These are phyloP conservation scores for Flaveria trinervia DNA, from an alignment of 129 eudicot species.

Conservation along the genomic window DNA sequence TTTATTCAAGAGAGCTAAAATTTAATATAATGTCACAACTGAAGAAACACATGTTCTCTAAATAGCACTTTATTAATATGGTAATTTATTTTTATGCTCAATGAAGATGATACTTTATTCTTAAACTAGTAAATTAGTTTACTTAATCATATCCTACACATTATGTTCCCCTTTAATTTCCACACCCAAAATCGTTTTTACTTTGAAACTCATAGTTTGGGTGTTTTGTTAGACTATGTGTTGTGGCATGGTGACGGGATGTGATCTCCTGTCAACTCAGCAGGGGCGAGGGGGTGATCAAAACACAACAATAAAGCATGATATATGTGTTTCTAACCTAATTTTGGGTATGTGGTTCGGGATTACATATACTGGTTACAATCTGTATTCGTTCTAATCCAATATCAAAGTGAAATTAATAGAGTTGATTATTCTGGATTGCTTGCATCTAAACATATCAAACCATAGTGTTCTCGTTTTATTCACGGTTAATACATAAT, in stretches of 20 bases:
- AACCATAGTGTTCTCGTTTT: too few relatives aligned
- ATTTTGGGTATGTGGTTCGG: too few relatives aligned
- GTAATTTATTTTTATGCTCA: not conserved
- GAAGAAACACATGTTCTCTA: not conserved
- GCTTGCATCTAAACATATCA: not conserved
- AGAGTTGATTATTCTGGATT: too few relatives aligned
- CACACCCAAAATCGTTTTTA: not conserved
- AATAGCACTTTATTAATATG: not conserved
- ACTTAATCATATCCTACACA: not conserved
- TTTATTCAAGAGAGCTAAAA: conserved; percentile 31
- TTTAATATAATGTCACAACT: not conserved
- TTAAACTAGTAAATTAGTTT: not conserved
- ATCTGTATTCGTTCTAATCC: too few relatives aligned
- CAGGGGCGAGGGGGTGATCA: too few relatives aligned
- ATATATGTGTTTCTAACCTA: too few relatives aligned
- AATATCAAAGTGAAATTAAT: too few relatives aligned
- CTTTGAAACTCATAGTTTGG: not conserved
- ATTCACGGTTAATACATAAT: too few relatives aligned
- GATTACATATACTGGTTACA: too few relatives aligned
- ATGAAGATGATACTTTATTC: not conserved
- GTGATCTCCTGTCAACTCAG: too few relatives aligned
- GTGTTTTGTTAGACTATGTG: not conserved
- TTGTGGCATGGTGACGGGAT: too few relatives aligned
- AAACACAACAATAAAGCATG: too few relatives aligned
- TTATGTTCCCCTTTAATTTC: not conserved